Evolutionary conservation across 768 basidiomycete species (phyloP), one percentile per base, ranked within the genome.

Genomic region (Leccinum barrowsii): DNA sequence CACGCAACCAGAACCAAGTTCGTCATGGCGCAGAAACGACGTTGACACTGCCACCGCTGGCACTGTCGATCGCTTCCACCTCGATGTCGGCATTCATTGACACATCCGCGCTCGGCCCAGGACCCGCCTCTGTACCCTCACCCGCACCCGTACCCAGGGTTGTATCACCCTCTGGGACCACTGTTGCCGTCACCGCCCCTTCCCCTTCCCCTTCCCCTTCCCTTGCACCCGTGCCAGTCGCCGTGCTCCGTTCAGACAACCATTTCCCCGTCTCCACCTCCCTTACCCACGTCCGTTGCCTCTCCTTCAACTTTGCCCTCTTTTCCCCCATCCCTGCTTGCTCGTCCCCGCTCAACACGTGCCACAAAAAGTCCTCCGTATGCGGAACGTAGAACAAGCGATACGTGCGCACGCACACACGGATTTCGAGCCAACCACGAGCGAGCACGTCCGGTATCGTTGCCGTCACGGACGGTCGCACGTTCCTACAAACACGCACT

Each of bases 391-490:
- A 68, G 42, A 68, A 68, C 47, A 68, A 51, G 28, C 67, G 67
- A 10, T 68, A 68, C n/a, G 67, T 68, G 4, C 67, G 63, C 17
- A 24, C 62, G 72, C 94, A 96, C 57, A 97, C 83, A 61, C 88
- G 88, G 69, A 92, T 90, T 71, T 92, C 90, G 17, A 95, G 79
- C 3, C 81, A 81, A 32, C 87, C 86, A 37, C 69, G 77, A 1
- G 84, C 78, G 28, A 79, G 64, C 22, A 83, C 74, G 44, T 83
- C 76, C 0, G 80, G 81, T 10, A 72, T 73, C 4, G 67, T 63
- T 11, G 77, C 44, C 13, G 13, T 55, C 46, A 51, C 59, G 4
- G 61, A 42, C 6, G 58, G 51, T 34, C 54, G 61, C 21, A 67
- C 55, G 52, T 70, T 66, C 63, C 72, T 76, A 19, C 15, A 42